Percentiles rank a stretch among this genome's conserved stretches.
These are phyloP conservation scores for Macaranga tanarius DNA, from an alignment of 441 rosid genomes.

Conservation along the genomic window DNA sequence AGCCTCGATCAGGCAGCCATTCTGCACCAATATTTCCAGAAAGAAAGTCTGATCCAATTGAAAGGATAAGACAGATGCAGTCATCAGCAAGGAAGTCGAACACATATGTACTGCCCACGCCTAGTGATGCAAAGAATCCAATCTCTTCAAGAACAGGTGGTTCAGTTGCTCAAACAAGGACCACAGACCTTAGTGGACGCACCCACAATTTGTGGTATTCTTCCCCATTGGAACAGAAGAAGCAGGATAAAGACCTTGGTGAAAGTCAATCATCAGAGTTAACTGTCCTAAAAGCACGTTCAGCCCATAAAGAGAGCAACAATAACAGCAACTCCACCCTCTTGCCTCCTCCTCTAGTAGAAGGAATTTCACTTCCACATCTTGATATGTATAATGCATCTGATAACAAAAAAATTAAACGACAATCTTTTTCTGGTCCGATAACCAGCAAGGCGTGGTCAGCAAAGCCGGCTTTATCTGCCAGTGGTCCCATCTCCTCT, in stretches of 20 bases:
- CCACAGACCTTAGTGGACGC: slow-evolving; percentile 42
- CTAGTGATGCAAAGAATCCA: slow-evolving; percentile 50
- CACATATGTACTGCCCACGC: slow-evolving; percentile 84
- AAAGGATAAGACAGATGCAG: slow-evolving; percentile 55
- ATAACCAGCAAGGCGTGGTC: slow-evolving; percentile 51
- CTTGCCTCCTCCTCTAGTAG: slow-evolving; percentile 64
- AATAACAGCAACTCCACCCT: slow-evolving; percentile 39
- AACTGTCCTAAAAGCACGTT: slow-evolving; percentile 24
- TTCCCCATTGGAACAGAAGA: slow-evolving; percentile 83
- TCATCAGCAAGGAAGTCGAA: slow-evolving; percentile 44
- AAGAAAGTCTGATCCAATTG: slow-evolving; percentile 60
- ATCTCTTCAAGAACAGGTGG: slow-evolving; percentile 41
- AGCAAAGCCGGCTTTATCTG: slow-evolving; percentile 43
- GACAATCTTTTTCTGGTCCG: slow-evolving; percentile 80
- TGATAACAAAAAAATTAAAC: slow-evolving; percentile 48
- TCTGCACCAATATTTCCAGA: slow-evolving; percentile 91
- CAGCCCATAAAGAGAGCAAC: slow-evolving; percentile 43
- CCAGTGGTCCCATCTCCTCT: slow-evolving; percentile 47
- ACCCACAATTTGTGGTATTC: slow-evolving; percentile 66
- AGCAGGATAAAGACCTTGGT: slow-evolving; percentile 44
- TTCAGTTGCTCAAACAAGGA: slow-evolving; percentile 44
- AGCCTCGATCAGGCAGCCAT: slow-evolving; percentile 56
- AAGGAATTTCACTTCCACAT: slow-evolving; percentile 40
- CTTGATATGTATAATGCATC: slow-evolving; percentile 31
- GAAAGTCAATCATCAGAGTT: slow-evolving; percentile 35